Evolutionary conservation across 2,329 filamentous ascomycete genomes (phyloP), one percentile per base, ranked within the genome.

Genomic region (Colletotrichum tanaceti): DNA sequence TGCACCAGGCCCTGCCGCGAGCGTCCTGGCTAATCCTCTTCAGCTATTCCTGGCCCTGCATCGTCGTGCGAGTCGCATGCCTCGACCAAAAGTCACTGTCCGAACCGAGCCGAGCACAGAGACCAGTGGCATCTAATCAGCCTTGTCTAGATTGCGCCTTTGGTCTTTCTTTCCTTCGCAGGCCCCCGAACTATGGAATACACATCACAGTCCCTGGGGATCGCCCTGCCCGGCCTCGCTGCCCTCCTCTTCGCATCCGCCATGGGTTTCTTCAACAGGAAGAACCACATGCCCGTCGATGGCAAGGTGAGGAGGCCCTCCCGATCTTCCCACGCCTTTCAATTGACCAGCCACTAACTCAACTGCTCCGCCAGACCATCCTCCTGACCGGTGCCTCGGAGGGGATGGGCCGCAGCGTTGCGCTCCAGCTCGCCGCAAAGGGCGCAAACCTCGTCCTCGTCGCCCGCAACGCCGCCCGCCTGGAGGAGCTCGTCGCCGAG

Each of bases 361-460:
- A 14, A 28, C 22, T 13, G 14, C 47, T 4, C 35, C 1, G 20
- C 47, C 22, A 97, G 94, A 97, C 94, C 2, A 86, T 97, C 60
- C 84, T 98, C 63, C 84, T 99, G 60, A 99, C 96, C 0, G 96
- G 96, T 54, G 94, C 91, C 39, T 98, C 96, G 0, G 93, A 98
- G 76, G 96, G 96, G 66, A 93, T 98, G 91, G 96, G 96, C 68
- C 89, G 90, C 73, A 89, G 89, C 59, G 88, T 90, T 22, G 94
- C 91, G 5, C 85, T 88, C 59, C 86, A 94, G 72, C 88, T 99
- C 52, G 87, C 95, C 3, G 83, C 87, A 58, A 94, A 94, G 78
- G 96, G 96, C 54, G 95, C 96, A 68, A 93, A 94, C 78, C 78
- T 99, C 63, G 88, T 97, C 71, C 89, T 98, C 72, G 90, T 98